Base-by-base conservation (phyloP, 2,329 filamentous ascomycete species). In the Exophiala xenobiotica region DNA sequence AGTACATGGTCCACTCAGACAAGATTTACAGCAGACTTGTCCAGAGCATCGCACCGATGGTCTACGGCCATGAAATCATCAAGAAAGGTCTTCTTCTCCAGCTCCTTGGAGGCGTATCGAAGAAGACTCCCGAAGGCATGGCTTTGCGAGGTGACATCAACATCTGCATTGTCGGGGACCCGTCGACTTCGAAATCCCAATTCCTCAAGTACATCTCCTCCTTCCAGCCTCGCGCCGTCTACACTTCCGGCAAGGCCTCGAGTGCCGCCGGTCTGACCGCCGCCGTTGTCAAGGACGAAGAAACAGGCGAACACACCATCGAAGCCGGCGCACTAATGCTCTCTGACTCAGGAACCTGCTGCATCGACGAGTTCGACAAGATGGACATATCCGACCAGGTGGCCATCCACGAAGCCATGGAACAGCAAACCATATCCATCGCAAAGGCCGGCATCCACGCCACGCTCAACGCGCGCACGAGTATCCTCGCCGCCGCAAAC, bases 341-440 rank as follows among this genome's bases (percentile, higher is more conserved):
- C 55, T 93, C 93, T 18, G 82, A 97, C 65, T 96, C 96, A 61
- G 93, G 93, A 47, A 95, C 97, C 63, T 99, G 93, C 70, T 91
- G 90, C 53, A 99, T 99, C 67, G 93, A 99, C 67, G 93, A 99
- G 68, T 99, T 99, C 63, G 93, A 99, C 81, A 99, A 99, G 76
- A 99, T 99, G 93, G 93, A 99, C 65, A 88, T 99, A 56, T 84
- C 77, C 46, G 93, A 99, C 68, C 93, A 99, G 74, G 93, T 99
- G 49, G 93, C 93, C 60, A 99, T 99, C 65, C 93, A 99, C 80
- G 93, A 99, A 82, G 93, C 93, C 53, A 99, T 99, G 93, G 93
- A 99, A 81, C 93, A 99, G 76, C 93, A 99, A 73, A 99, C 93
- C 4, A 99, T 99, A 60, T 96, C 90, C 6, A 99, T 99, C 64